Conservation (phyloP, 257 asterid genomes). For the Lithospermum erythrorhizon region DNA sequence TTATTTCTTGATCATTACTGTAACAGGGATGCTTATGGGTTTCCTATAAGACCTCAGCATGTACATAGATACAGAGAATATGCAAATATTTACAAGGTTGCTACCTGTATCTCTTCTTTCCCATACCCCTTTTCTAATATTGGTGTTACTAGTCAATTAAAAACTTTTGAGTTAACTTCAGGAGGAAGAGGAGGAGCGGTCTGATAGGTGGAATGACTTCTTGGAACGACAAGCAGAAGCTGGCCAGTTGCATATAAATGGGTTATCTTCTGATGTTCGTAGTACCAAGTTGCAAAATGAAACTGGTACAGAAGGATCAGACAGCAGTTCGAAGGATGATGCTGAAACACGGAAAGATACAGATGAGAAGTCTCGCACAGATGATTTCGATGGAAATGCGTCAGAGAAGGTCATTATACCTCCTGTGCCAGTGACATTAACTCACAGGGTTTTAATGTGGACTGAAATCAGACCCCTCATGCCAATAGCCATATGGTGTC, state of each 20-base stretch:
- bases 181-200: slow-evolving; percentile 97
- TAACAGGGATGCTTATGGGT: slow-evolving; percentile 92
- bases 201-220: slow-evolving; percentile 77
- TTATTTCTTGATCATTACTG: slow-evolving; percentile 11
- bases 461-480: slow-evolving; percentile 52
- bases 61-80: slow-evolving; percentile 79
- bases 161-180: slow-evolving; percentile 12
- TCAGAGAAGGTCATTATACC: slow-evolving; percentile 23
- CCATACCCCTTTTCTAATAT: background rate
- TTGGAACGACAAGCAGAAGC: slow-evolving; percentile 48
- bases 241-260: slow-evolving; percentile 31
- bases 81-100: slow-evolving; percentile 81
- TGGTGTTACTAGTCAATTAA: background rate
- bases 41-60: slow-evolving; percentile 92
- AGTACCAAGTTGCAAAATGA: slow-evolving; percentile 17
- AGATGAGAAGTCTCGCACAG: slow-evolving; percentile 10
- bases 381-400: slow-evolving; percentile 14
- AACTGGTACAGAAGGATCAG: slow-evolving; percentile 20
- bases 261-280: slow-evolving; percentile 19
- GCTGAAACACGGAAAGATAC: slow-evolving; percentile 15
- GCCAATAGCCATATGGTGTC: too few species aligned
- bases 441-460: slow-evolving; percentile 57
- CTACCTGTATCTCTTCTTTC: background rate
- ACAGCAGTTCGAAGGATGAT: slow-evolving; percentile 18
- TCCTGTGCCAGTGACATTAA: slow-evolving; percentile 23